Base-by-base conservation (phyloP, 2,329 filamentous ascomycete species). In the Xylogone sp. region DNA sequence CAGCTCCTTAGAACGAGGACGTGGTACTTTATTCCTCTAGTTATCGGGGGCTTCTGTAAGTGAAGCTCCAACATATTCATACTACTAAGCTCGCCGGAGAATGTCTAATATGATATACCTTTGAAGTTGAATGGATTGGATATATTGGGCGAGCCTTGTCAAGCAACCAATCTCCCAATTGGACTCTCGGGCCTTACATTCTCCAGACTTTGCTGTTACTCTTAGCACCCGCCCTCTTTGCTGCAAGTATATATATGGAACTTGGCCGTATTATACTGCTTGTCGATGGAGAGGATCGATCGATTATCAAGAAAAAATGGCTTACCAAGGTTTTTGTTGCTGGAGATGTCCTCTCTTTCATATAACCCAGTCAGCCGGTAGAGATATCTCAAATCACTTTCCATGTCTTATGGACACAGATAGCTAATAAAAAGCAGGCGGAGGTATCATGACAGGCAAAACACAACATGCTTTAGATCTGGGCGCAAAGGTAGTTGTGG, bases 291-390 rank as follows among this genome's bases (percentile, higher is more conserved):
- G 68, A 74, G 43, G 43, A 62, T 4, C 59, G 65, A 22, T 65
- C 69, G 4, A 49, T 65, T 6, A 70, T 75, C 42, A 61, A 60
- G 0, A 51, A 58, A 0, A 64, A 60, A n/a, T 62, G 65, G 55
- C 56, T 74, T 6, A 75, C 72, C 2, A 65, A 74, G 50, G 64
- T 76, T 27, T 77, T 77, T 48, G 73, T 77, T 3, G 49, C 58
- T 20, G 74, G 74, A 9, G 75, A 77, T 51, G 62, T 75, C 1
- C 29, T 76, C 2, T 71, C 69, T 6, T 75, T 77, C 58, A 22
- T n/a, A n/a, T 72, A 2, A 60, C 73, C 2, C 75, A 77, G 55
- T 47, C 55, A n/a, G 44, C 62, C 3, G 66, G 47, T 44, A 69
- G 64, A 65, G 58, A 73, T 12, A 13, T 13, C 12, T 43, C 19